These are phyloP conservation scores for Alternaria triticimaculans DNA, from an alignment of 2,329 filamentous ascomycete species.

Conservation along the genomic window DNA sequence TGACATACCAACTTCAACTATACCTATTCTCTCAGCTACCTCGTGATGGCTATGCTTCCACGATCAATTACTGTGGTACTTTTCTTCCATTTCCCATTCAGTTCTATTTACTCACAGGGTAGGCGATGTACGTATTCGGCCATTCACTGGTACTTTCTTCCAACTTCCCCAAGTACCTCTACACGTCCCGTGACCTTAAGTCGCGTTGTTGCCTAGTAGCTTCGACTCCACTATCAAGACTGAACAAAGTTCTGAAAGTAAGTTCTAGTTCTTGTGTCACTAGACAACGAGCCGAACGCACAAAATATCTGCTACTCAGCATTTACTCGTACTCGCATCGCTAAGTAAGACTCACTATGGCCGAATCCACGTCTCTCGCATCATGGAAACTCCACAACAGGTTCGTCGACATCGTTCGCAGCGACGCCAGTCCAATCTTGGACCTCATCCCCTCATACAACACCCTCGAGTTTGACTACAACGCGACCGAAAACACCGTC, in stretches of 20 bases:
- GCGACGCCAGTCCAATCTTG: background rate
- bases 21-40: background rate
- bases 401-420: background rate
- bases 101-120: background rate
- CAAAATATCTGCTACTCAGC: background rate
- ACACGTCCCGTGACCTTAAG: background rate
- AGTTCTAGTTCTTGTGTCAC: background rate
- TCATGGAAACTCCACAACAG: background rate
- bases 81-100: background rate
- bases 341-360: background rate
- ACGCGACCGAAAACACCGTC: background rate
- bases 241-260: background rate
- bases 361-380: background rate
- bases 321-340: background rate
- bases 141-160: background rate
- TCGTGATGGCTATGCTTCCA: background rate
- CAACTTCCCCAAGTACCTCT: background rate
- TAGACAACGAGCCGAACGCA: background rate
- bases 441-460: background rate
- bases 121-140: background rate
- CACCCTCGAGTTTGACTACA: background rate
- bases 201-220: background rate
- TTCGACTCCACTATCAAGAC: background rate
- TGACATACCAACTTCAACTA: background rate
- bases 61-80: background rate